Conservation (phyloP, 768 basidiomycete species). For the Glaciozyma antarctica region DNA sequence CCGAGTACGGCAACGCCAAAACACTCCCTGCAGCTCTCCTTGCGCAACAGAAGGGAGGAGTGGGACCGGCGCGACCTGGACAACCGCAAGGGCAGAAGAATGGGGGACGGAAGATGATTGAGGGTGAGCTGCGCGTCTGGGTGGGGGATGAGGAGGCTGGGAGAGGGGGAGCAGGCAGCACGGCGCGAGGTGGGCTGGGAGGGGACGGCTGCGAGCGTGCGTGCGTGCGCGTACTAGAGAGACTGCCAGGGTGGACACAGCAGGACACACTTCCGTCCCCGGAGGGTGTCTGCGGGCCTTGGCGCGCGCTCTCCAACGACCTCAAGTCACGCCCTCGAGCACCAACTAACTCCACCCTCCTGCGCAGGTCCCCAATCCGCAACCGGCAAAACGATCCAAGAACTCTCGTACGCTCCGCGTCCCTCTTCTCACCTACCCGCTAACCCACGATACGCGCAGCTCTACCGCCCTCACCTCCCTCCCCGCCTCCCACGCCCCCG, state of each 20-base stretch:
- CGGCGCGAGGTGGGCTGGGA: too few relatives aligned
- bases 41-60: conserved; percentile 69
- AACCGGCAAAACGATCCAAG: conserved; percentile 24
- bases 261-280: too few relatives aligned
- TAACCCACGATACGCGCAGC: conserved; percentile 2
- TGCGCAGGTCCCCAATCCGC: conserved; percentile 23
- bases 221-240: too few relatives aligned
- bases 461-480: conserved; percentile 25
- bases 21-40: conserved; percentile 71
- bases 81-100: conserved; percentile 9
- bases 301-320: too few relatives aligned
- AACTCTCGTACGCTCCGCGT: conserved; percentile 1
- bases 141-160: not conserved
- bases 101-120: conserved; percentile 23
- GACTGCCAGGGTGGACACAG: too few relatives aligned
- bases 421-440: not conserved
- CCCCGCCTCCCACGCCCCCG: conserved; percentile 29
- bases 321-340: conserved; percentile 38
- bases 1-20: conserved; percentile 81
- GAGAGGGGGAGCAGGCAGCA: not conserved
- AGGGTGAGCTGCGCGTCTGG: conserved; percentile 17
- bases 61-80: conserved; percentile 58
- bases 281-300: too few relatives aligned
- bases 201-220: too few relatives aligned
- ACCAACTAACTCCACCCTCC: conserved; percentile 27